Evolutionary conservation across 2,329 filamentous ascomycete species (phyloP), one percentile per base, ranked within the genome.

Genomic region (Aureobasidium sp.): DNA sequence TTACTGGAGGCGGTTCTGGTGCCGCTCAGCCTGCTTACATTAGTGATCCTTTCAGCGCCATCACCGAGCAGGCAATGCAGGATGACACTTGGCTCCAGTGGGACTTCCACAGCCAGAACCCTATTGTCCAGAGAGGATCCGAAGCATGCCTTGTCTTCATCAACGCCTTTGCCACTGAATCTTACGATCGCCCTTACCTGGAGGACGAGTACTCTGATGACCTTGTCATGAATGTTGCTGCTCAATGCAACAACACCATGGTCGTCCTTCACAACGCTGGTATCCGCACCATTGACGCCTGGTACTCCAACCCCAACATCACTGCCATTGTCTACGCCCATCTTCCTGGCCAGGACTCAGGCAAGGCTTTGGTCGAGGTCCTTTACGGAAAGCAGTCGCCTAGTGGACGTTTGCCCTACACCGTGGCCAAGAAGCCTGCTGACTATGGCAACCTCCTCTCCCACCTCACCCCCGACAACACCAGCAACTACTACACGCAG

Each of bases 201-300:
- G 67, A 70, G 0, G 73, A 78, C 57, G 58, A 67, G 1, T 69
- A 71, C 8, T 85, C 82, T 1, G 85, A 88, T 64, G 73, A 71
- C 0, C 73, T 88, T 0, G 78, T 88, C 47, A 73, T 73, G 1
- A 78, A 81, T 49, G 83, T 88, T 0, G 85, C 86, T 0, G 72
- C 76, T 8, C 75, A 77, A 24, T 88, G 85, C 71, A 77, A 76
- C 64, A 86, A 84, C 64, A 87, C 85, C 0, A 77, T 88, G 19
- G 85, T 88, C 0, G 75, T 87, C 0, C 77, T 88, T 5, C 85
- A 88, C 71, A 87, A 86, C 45, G 83, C 84, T 1, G 85, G 85
- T 0, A 76, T 81, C 11, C 78, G 85, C 1, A 70, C 85, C 0
- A 80, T 88, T 0, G 85, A 87, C 63, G 73, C 75, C 1, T 89